phyloP scores from a whole-genome alignment of 2,329 filamentous ascomycete genomes.

The Penicillium sp. region DNA sequence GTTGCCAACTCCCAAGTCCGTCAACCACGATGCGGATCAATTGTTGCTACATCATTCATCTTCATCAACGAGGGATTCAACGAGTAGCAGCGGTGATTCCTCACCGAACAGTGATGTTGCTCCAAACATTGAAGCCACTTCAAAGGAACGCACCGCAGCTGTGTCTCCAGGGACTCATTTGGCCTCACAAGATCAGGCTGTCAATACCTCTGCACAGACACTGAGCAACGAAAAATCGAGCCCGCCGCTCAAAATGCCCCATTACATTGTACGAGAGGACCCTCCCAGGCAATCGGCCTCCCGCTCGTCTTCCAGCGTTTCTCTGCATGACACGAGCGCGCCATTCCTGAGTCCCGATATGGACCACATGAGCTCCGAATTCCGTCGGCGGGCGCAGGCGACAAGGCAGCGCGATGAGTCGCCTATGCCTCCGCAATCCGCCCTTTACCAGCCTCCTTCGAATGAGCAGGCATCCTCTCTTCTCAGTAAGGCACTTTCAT shows the following conservation, averaged over 20 bases:
- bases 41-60: no score
- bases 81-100: no score
- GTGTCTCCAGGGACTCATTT: not conserved
- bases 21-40: no score
- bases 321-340: slow-evolving; percentile 22
- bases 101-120: no score
- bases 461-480: slow-evolving; percentile 57
- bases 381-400: slow-evolving; percentile 53
- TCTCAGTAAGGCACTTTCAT: slow-evolving; percentile 68
- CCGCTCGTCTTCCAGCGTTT: not conserved
- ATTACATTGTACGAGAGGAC: slow-evolving; percentile 3
- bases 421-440: slow-evolving; percentile 62
- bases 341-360: slow-evolving; percentile 23
- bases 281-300: slow-evolving; percentile 3
- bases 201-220: not conserved
- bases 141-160: no score
- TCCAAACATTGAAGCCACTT: no score
- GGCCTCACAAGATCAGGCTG: not conserved
- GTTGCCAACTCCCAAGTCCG: no score
- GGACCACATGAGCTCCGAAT: slow-evolving; percentile 27
- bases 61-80: no score
- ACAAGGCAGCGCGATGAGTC: slow-evolving; percentile 55
- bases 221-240: not conserved
- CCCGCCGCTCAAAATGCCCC: not conserved
- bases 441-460: slow-evolving; percentile 50